Evolutionary conservation across 78 protist genomes (phyloP).

Genomic region (Mastigamoeba balamuthi): DNA sequence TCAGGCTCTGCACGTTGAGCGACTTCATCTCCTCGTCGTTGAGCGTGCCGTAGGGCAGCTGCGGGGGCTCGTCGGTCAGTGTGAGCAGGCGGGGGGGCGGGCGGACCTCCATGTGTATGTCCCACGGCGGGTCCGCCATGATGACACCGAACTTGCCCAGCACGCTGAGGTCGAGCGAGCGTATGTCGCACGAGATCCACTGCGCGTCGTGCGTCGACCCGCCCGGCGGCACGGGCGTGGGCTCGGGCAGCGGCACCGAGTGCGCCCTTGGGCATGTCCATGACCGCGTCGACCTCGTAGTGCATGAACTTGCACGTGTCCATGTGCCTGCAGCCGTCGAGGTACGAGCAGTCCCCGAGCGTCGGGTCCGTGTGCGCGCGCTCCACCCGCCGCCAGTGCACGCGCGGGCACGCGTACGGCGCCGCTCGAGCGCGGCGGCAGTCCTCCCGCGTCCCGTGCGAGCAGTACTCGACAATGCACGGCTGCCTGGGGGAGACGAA

Average conservation of each 20-base stretch:
- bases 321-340: slow-evolving; percentile 10
- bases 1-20: neutral
- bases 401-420: neutral
- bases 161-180: neutral
- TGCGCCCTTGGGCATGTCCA: neutral
- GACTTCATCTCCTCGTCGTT: slow-evolving; percentile 12
- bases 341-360: slow-evolving; percentile 25
- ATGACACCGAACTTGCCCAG: slow-evolving; percentile 19
- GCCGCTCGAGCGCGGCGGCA: neutral
- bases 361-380: neutral
- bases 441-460: neutral
- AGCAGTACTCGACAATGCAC: neutral
- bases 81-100: neutral
- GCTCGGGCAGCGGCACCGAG: neutral
- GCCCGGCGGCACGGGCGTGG: neutral
- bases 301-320: slow-evolving; percentile 1
- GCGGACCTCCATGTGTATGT: slow-evolving; percentile 28
- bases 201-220: neutral
- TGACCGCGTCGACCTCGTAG: slow-evolving; percentile 4
- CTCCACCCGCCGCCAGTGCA: slow-evolving; percentile 3
- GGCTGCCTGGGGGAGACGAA: no score
- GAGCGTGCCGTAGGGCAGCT: slow-evolving; percentile 13
- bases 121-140: slow-evolving; percentile 48
- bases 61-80: neutral
- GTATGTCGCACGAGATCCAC: slow-evolving; percentile 18